phyloP scores from a whole-genome alignment of 352 stramenopile genomes.

The Globisporangium parvum region DNA sequence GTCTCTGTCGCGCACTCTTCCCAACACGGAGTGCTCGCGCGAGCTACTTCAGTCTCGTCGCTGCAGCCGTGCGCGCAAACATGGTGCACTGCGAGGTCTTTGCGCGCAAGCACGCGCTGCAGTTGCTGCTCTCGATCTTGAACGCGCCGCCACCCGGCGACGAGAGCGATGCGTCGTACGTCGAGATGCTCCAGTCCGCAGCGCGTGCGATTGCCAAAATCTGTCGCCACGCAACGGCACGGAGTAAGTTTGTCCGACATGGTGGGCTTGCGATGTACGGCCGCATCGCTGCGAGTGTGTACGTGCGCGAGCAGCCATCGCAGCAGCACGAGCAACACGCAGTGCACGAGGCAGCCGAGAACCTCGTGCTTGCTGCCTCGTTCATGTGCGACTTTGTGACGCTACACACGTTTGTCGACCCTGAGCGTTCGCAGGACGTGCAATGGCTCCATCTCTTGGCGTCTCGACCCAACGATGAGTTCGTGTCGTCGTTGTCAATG shows the following conservation, averaged over 20 bases:
- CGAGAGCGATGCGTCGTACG: conserved; percentile 7
- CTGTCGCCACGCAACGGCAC: conserved; percentile 7
- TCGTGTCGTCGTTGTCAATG: too few relatives aligned
- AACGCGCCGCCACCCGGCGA: not conserved
- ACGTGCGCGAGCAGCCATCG: not conserved
- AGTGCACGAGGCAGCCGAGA: conserved; percentile 13
- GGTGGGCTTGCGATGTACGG: conserved; percentile 18
- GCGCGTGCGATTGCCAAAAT: conserved; percentile 24
- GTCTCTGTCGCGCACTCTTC: conserved; percentile 13
- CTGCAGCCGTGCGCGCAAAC: conserved; percentile 19
- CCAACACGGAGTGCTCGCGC: conserved; percentile 10
- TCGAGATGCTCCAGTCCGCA: conserved; percentile 19
- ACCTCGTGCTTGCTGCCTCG: conserved; percentile 21
- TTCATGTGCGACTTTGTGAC: conserved; percentile 22
- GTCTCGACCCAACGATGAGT: not conserved
- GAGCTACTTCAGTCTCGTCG: conserved; percentile 24
- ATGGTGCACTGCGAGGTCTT: conserved; percentile 26
- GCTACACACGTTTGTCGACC: conserved; percentile 2
- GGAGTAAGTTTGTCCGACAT: conserved; percentile 22
- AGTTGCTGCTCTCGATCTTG: conserved; percentile 11
- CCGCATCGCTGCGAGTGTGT: conserved; percentile 15
- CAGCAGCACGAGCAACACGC: not conserved
- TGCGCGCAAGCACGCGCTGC: conserved; percentile 17
- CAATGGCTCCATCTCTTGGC: conserved; percentile 4
- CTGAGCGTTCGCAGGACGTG: conserved; percentile 1